These are phyloP conservation scores for Candida namnaoensis DNA, from an alignment of 805 yeast genomes.

Conservation along the genomic window DNA sequence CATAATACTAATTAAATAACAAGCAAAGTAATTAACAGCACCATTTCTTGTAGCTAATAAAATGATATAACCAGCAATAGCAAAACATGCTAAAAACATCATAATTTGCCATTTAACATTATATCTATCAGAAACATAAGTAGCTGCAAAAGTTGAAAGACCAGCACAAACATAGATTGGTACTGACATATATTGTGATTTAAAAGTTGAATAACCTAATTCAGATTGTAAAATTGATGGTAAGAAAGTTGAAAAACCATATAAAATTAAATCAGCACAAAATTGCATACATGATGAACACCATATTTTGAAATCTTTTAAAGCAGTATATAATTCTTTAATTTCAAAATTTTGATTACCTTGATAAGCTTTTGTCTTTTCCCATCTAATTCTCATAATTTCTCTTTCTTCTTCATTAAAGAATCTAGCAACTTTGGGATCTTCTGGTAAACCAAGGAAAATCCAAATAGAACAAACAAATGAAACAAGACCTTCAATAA, in stretches of 20 bases:
- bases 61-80: constrained; percentile 23
- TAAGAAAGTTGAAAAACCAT: constrained; percentile 29
- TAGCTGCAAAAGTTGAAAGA: constrained; percentile 14
- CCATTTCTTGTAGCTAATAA: constrained; percentile 19
- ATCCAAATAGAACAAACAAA: constrained; percentile 24
- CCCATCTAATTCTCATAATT: constrained; percentile 24
- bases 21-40: constrained; percentile 26
- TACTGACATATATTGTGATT: constrained; percentile 30
- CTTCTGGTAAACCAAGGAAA: constrained; percentile 29
- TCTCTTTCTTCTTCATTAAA: constrained; percentile 30
- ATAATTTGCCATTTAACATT: constrained; percentile 25
- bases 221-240: constrained; percentile 25
- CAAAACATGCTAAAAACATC: constrained; percentile 16
- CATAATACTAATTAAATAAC: constrained; percentile 24
- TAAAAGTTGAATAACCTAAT: constrained; percentile 11
- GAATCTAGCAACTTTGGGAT: constrained; percentile 29
- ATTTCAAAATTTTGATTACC: constrained; percentile 20
- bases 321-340: constrained; percentile 23
- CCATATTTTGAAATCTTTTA: constrained; percentile 23
- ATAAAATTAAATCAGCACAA: constrained; percentile 25
- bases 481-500: constrained; percentile 40
- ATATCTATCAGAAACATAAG: constrained; percentile 19
- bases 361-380: constrained; percentile 17
- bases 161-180: constrained; percentile 29
- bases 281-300: constrained; percentile 25